Percentiles rank a stretch among this genome's conserved stretches.
Conservation (phyloP, 257 asterid genomes). For the Nicotiana benthamiana region DNA sequence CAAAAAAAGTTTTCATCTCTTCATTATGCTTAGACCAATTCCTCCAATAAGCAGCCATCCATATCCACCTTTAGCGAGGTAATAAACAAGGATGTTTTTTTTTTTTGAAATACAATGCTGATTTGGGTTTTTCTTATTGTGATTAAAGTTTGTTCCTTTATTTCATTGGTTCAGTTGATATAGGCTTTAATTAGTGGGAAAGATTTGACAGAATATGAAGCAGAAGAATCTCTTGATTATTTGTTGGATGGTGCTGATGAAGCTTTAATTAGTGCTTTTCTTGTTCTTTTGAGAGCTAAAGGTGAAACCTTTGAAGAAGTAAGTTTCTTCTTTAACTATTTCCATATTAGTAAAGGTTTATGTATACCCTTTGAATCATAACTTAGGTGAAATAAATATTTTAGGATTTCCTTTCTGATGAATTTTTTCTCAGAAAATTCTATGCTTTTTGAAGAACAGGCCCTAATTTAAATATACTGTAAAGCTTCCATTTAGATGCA, state of each 20-base stretch:
- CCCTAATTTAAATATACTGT: background rate
- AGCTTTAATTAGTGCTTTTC: conserved; percentile 85
- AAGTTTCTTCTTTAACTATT: conserved; percentile 10
- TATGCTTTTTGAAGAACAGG: background rate
- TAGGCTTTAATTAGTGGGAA: conserved; percentile 67
- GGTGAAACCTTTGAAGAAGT: conserved; percentile 95
- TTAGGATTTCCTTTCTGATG: background rate
- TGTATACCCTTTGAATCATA: background rate
- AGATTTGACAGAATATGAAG: conserved; percentile 76
- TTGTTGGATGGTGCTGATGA: conserved; percentile 86
- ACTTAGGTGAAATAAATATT: background rate
- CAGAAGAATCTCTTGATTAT: conserved; percentile 78
- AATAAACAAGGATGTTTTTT: background rate
- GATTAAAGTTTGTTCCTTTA: background rate
- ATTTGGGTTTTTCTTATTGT: background rate
- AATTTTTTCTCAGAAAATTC: background rate
- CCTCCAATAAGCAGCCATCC: background rate
- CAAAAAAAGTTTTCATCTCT: background rate
- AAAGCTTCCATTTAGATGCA: background rate
- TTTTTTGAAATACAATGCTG: background rate
- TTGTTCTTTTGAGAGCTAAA: conserved; percentile 92
- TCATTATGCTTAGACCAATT: conserved; percentile 7
- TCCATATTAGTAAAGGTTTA: background rate
- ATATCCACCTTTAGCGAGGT: conserved; percentile 21
- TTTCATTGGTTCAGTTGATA: conserved; percentile 42